Conservation (phyloP, 805 yeast genomes). For the Saccharomycopsis fermentans region DNA sequence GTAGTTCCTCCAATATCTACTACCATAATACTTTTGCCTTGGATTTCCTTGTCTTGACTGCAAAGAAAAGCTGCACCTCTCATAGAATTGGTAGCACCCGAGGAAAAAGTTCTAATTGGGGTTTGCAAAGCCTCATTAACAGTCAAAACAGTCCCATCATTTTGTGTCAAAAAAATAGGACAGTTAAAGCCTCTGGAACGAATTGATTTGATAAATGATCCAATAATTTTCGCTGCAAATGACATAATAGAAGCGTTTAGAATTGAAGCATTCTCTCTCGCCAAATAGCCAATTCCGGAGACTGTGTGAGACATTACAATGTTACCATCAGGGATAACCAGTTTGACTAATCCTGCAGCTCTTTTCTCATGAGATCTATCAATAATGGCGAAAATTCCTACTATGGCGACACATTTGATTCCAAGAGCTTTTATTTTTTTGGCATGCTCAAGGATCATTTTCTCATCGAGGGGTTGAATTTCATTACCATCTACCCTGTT, state of each 20-base stretch:
- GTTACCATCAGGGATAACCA: slow-evolving; percentile 27
- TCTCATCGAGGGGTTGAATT: slow-evolving; percentile 27
- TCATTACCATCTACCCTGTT: slow-evolving; percentile 33
- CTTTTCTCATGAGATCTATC: slow-evolving; percentile 29
- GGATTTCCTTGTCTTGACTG: slow-evolving; percentile 18
- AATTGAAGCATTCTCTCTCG: slow-evolving; percentile 39
- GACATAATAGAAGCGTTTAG: slow-evolving; percentile 35
- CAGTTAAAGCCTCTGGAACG: slow-evolving; percentile 28
- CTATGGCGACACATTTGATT: slow-evolving; percentile 30
- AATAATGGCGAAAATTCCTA: slow-evolving; percentile 34
- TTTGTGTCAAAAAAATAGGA: slow-evolving; percentile 35
- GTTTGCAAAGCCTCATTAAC: slow-evolving; percentile 29
- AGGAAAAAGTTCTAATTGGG: slow-evolving; percentile 39
- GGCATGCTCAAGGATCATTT: slow-evolving; percentile 25
- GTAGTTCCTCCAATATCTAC: slow-evolving; percentile 44
- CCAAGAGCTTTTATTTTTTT: slow-evolving; percentile 26
- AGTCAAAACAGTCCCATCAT: slow-evolving; percentile 38
- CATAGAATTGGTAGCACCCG: slow-evolving; percentile 41
- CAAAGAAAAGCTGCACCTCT: slow-evolving; percentile 38
- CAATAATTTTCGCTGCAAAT: slow-evolving; percentile 34
- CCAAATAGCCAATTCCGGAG: slow-evolving; percentile 35
- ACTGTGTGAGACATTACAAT: slow-evolving; percentile 32
- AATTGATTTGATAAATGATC: slow-evolving; percentile 32
- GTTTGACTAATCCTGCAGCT: slow-evolving; percentile 27
- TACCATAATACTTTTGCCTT: slow-evolving; percentile 28